These are phyloP conservation scores for Penicillium cataractarum DNA, from an alignment of 495 filamentous ascomycete genomes.

Conservation along the genomic window DNA sequence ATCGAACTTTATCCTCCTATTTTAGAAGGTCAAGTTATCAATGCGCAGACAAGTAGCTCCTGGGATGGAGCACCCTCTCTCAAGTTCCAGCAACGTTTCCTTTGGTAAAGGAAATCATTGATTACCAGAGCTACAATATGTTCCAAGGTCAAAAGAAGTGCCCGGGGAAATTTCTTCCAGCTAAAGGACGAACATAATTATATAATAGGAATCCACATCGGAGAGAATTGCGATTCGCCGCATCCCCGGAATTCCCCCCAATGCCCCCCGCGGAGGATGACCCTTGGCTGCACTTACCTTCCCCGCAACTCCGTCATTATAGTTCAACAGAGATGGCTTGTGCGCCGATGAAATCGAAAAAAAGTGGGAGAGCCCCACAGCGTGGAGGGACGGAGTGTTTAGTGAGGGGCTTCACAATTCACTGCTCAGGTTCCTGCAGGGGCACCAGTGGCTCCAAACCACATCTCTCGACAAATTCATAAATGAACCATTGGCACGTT, in stretches of 20 bases:
- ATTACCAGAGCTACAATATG: not conserved
- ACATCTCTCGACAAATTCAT: not conserved
- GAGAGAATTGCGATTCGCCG: not conserved
- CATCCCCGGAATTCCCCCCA: conserved; percentile 18
- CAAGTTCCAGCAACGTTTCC: conserved; percentile 43
- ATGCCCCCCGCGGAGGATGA: conserved; percentile 10
- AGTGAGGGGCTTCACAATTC: not conserved
- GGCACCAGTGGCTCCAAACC: not conserved
- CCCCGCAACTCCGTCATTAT: not conserved
- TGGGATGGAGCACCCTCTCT: conserved; percentile 42
- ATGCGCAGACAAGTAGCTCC: conserved; percentile 18
- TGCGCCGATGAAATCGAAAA: not conserved
- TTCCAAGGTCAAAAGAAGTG: not conserved
- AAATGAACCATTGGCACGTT: not conserved
- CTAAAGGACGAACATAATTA: not conserved
- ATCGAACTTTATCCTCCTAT: too few species aligned
- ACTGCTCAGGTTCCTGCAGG: not conserved
- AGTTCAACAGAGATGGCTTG: not conserved
- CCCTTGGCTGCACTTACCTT: not conserved
- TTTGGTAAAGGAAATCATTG: conserved; percentile 31
- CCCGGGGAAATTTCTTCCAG: not conserved
- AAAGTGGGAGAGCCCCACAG: conserved; percentile 20
- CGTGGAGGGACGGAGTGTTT: conserved; percentile 8
- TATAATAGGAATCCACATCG: not conserved
- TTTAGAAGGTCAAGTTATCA: not conserved